phyloP scores from a whole-genome alignment of 2,329 filamentous ascomycete genomes.

The Emydomyces testavorans region DNA sequence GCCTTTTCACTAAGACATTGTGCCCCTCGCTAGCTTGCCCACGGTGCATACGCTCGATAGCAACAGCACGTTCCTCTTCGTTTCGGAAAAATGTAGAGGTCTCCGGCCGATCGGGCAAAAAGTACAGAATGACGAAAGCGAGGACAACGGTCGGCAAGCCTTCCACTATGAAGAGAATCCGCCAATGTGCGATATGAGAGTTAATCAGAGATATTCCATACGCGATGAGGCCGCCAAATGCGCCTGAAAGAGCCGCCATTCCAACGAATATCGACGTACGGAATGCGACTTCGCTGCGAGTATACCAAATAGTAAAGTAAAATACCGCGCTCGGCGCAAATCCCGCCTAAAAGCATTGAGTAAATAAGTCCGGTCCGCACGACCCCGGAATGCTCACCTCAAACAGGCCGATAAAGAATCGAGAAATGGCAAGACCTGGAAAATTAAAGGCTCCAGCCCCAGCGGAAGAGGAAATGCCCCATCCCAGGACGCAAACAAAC shows the following conservation, averaged over 20 bases:
- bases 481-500: constrained; percentile 24
- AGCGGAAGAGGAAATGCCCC: constrained; percentile 45
- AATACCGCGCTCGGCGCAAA: constrained; percentile 51
- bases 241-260: constrained; percentile 45
- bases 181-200: constrained; percentile 34
- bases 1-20: constrained; percentile 12
- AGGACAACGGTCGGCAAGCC: constrained; percentile 39
- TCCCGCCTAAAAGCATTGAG: constrained; percentile 38
- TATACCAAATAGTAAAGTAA: constrained; percentile 50
- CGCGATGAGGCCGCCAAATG: constrained; percentile 43
- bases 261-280: constrained; percentile 44
- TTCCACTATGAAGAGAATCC: constrained; percentile 42
- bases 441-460: constrained; percentile 46
- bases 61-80: constrained; percentile 13
- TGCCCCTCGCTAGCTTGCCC: constrained; percentile 15
- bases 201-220: constrained; percentile 22
- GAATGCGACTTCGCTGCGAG: constrained; percentile 42
- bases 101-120: constrained; percentile 36
- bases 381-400: constrained; percentile 24
- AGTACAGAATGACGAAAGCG: constrained; percentile 32
- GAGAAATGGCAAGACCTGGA: constrained; percentile 42
- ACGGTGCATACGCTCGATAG: constrained; percentile 15
- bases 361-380: background rate
- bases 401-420: constrained; percentile 50
- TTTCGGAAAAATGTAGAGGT: constrained; percentile 15